phyloP scores from a whole-genome alignment of 805 yeast genomes.

The Saturnispora sanitii region DNA sequence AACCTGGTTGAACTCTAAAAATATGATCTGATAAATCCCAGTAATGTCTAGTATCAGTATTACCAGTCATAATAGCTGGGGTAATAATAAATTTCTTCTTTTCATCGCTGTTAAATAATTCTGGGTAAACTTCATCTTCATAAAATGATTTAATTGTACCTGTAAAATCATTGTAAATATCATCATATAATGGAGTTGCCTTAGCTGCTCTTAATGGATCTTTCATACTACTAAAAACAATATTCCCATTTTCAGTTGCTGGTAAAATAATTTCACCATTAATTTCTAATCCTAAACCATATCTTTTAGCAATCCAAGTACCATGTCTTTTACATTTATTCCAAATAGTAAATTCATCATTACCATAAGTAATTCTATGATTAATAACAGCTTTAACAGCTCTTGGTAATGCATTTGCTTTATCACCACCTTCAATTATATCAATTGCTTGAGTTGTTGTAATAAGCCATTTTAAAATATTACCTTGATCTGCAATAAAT shows the following conservation, averaged over 20 bases:
- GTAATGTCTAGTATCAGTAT: constrained; percentile 59
- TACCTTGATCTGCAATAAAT: constrained; percentile 17
- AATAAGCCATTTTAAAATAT: constrained; percentile 30
- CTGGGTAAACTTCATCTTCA: constrained; percentile 37
- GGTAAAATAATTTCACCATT: constrained; percentile 25
- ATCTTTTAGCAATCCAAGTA: constrained; percentile 26
- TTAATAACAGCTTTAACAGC: constrained; percentile 43
- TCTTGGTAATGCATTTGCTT: constrained; percentile 72
- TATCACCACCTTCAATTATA: constrained; percentile 60
- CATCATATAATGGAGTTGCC: constrained; percentile 32
- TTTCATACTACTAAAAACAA: constrained; percentile 15
- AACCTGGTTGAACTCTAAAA: constrained; percentile 46
- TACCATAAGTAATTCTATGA: constrained; percentile 48
- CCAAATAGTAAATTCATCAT: constrained; percentile 28
- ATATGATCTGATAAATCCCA: constrained; percentile 53
- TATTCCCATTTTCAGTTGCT: constrained; percentile 19
- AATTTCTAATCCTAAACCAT: constrained; percentile 28
- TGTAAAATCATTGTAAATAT: constrained; percentile 45
- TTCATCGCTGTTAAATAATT: constrained; percentile 13
- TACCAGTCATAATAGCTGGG: constrained; percentile 56
- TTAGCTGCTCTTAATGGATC: constrained; percentile 34
- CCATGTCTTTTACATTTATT: constrained; percentile 26
- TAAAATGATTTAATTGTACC: constrained; percentile 56
- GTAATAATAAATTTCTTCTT: constrained; percentile 30
- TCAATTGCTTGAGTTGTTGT: constrained; percentile 63